Conservation (phyloP, 805 yeast genomes). For the Sugiyamaella lignohabitans region DNA sequence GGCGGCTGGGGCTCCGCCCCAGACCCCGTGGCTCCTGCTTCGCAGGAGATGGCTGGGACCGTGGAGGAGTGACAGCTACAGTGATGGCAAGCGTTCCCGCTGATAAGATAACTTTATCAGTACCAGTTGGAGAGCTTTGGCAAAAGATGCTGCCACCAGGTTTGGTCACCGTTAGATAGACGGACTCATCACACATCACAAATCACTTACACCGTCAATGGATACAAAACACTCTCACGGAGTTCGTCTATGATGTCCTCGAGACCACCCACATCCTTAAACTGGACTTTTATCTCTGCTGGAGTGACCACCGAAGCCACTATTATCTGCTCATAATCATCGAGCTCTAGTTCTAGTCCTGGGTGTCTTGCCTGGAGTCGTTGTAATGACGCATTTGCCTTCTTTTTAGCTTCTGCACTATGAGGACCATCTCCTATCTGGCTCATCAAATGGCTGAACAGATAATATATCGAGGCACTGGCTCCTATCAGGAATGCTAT, state of each 20-base stretch:
- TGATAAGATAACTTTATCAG: too few species aligned
- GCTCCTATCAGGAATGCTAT: constrained; percentile 52
- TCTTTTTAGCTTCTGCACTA: constrained; percentile 54
- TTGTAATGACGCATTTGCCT: constrained; percentile 50
- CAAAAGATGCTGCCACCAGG: too few species aligned
- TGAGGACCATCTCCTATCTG: constrained; percentile 41
- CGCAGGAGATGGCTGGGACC: too few species aligned
- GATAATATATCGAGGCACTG: constrained; percentile 62
- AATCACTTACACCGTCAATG: constrained; percentile 50
- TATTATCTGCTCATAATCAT: constrained; percentile 71
- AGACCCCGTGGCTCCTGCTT: too few species aligned
- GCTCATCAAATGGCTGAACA: constrained; percentile 41
- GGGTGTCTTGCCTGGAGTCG: constrained; percentile 59
- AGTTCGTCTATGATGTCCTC: constrained; percentile 77
- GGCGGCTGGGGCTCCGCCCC: too few species aligned
- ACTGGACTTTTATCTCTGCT: constrained; percentile 67
- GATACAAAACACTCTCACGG: constrained; percentile 81
- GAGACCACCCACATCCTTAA: constrained; percentile 83
- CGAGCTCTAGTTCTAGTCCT: constrained; percentile 44
- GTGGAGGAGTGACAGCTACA: too few species aligned
- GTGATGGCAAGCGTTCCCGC: too few species aligned
- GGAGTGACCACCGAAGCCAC: constrained; percentile 77
- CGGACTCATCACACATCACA: constrained; percentile 23
- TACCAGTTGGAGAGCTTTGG: too few species aligned
- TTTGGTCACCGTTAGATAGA: too few species aligned